Evolutionary conservation across 2,329 filamentous ascomycete genomes (phyloP).

Genomic region (Thielaviopsis populi): DNA sequence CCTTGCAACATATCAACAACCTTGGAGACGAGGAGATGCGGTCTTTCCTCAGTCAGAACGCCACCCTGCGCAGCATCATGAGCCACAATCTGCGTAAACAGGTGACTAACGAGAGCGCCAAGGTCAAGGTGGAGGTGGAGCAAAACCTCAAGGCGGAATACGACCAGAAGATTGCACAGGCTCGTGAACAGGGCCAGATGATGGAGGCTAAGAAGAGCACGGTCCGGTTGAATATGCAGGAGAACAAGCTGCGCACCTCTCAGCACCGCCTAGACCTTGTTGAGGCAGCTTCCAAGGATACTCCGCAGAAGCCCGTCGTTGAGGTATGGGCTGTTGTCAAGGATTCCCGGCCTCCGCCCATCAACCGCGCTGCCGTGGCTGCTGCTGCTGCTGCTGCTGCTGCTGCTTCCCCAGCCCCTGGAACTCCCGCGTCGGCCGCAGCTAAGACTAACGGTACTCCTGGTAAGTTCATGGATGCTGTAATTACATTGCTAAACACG

Average conservation of each 20-base stretch:
- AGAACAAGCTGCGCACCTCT: slow-evolving; percentile 49
- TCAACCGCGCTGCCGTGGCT: slow-evolving; percentile 9
- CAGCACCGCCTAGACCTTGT: slow-evolving; percentile 64
- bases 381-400: not conserved
- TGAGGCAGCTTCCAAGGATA: slow-evolving; percentile 67
- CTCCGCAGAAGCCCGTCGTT: slow-evolving; percentile 64
- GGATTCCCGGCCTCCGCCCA: slow-evolving; percentile 17
- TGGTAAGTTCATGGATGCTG: not conserved
- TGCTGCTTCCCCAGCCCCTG: not conserved
- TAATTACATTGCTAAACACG: not conserved
- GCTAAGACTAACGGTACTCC: slow-evolving; percentile 10
- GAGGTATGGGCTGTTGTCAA: slow-evolving; percentile 55
- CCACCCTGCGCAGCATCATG: slow-evolving; percentile 43
- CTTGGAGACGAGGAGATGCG: slow-evolving; percentile 39
- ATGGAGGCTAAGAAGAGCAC: slow-evolving; percentile 62
- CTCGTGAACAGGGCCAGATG: slow-evolving; percentile 49
- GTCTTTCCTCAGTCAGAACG: slow-evolving; percentile 40
- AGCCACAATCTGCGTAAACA: slow-evolving; percentile 53
- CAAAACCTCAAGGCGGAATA: slow-evolving; percentile 32
- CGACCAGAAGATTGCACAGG: slow-evolving; percentile 38
- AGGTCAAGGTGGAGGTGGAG: slow-evolving; percentile 40
- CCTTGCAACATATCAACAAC: slow-evolving; percentile 11
- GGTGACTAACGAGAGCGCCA: slow-evolving; percentile 49
- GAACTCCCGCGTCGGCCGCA: not conserved
- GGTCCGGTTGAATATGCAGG: slow-evolving; percentile 63